Conservation (phyloP, 2,329 filamentous ascomycete species). For the Cytospora chrysosperma region DNA sequence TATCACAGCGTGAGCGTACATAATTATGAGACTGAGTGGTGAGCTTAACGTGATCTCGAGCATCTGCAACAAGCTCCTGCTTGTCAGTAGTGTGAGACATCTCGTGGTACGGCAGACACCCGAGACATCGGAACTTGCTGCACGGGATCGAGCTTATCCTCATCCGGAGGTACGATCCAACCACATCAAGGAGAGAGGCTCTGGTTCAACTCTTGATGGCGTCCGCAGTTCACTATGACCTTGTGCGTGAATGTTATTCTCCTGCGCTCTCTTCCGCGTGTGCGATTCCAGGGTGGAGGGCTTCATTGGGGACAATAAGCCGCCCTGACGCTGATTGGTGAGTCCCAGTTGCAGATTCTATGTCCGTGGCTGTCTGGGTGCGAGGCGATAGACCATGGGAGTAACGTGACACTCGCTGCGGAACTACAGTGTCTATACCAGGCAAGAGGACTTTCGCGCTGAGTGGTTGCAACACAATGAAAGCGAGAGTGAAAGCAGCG, state of each 20-base stretch:
- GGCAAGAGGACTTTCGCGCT: not conserved
- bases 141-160: constrained; percentile 2
- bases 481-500: not conserved
- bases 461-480: not conserved
- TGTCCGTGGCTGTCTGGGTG: not conserved
- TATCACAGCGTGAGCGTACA: not conserved
- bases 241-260: not conserved
- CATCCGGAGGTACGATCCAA: not conserved
- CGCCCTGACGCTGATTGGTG: not conserved
- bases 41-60: not conserved
- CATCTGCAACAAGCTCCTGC: not conserved
- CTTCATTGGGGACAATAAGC: not conserved
- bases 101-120: constrained; percentile 11
- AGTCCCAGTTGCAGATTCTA: not conserved
- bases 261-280: not conserved
- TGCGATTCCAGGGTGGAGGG: not conserved
- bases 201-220: not conserved
- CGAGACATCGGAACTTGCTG: constrained; percentile 20
- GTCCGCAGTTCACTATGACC: not conserved
- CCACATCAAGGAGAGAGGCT: not conserved
- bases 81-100: not conserved
- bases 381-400: not conserved
- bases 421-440: not conserved
- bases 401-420: not conserved
- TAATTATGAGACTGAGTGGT: not conserved